These are phyloP conservation scores for Aristolochia fimbriata DNA, from an alignment of 164 flowering plant species.

Conservation along the genomic window DNA sequence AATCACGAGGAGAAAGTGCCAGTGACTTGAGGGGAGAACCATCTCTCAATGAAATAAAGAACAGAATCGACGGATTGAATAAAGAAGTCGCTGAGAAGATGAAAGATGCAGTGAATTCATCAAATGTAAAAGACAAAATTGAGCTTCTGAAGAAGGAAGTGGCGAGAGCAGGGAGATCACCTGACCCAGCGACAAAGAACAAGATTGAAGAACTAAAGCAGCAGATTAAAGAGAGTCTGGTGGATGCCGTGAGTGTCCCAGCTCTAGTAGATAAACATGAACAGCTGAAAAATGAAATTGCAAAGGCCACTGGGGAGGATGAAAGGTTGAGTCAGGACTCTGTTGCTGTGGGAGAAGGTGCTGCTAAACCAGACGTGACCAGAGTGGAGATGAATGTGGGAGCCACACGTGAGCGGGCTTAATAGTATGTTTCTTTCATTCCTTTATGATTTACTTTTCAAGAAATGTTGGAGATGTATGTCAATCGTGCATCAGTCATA, in stretches of 20 bases:
- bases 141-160: constrained; percentile 47
- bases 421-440: no score
- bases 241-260: constrained; percentile 33
- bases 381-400: constrained; percentile 22
- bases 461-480: no score
- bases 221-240: constrained; percentile 46
- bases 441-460: no score
- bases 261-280: constrained; percentile 43
- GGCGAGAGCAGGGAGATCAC: constrained; percentile 41
- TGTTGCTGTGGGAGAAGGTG: constrained; percentile 11
- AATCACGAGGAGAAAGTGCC: constrained; percentile 13
- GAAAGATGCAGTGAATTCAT: constrained; percentile 29
- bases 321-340: constrained; percentile 23
- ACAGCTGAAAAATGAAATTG: constrained; percentile 33
- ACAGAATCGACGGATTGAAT: constrained; percentile 33
- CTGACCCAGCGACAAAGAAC: constrained; percentile 30
- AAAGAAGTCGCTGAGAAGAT: constrained; percentile 34
- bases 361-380: constrained; percentile 16
- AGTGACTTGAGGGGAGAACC: constrained; percentile 13
- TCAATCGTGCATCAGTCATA: no score
- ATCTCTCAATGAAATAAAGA: constrained; percentile 17
- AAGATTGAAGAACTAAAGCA: constrained; percentile 49
- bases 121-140: constrained; percentile 46
- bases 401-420: not conserved
- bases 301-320: constrained; percentile 22